These are phyloP conservation scores for Scutellaria minor DNA, from an alignment of 257 asterid genomes.

Conservation along the genomic window DNA sequence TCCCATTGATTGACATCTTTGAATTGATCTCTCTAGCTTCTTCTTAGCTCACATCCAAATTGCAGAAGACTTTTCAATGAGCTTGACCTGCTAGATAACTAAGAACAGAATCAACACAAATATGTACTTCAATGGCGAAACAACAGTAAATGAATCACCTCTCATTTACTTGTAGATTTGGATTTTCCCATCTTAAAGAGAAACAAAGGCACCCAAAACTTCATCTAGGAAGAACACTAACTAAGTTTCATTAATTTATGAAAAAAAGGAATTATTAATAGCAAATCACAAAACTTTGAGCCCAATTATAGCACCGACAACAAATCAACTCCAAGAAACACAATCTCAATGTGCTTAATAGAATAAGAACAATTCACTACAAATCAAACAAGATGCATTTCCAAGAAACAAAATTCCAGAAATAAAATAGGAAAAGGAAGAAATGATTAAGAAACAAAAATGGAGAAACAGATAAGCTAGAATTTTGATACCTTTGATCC, in stretches of 20 bases:
- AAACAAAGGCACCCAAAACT: background rate
- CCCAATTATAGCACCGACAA: slow-evolving; percentile 35
- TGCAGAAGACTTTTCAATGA: background rate
- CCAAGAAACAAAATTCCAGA: slow-evolving; percentile 8
- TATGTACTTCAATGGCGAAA: slow-evolving; percentile 16
- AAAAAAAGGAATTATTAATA: background rate
- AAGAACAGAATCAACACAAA: background rate
- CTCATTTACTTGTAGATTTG: background rate
- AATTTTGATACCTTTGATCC: slow-evolving; percentile 49
- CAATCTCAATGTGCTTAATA: slow-evolving; percentile 19
- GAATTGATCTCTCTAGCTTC: slow-evolving; percentile 23
- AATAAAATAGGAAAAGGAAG: background rate
- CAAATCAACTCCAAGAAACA: slow-evolving; percentile 22
- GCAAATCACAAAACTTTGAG: background rate
- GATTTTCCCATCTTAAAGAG: background rate
- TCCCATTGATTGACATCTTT: slow-evolving; percentile 62
- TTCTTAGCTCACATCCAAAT: slow-evolving; percentile 25
- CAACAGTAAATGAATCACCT: background rate
- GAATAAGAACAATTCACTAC: slow-evolving; percentile 32
- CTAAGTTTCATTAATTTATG: background rate
- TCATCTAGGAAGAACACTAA: background rate
- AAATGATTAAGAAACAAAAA: slow-evolving; percentile 11
- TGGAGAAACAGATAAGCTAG: slow-evolving; percentile 24
- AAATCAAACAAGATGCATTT: slow-evolving; percentile 34
- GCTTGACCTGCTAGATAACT: slow-evolving; percentile 16